phyloP scores from a whole-genome alignment of 352 stramenopile species.

The Globisporangium viniferum region DNA sequence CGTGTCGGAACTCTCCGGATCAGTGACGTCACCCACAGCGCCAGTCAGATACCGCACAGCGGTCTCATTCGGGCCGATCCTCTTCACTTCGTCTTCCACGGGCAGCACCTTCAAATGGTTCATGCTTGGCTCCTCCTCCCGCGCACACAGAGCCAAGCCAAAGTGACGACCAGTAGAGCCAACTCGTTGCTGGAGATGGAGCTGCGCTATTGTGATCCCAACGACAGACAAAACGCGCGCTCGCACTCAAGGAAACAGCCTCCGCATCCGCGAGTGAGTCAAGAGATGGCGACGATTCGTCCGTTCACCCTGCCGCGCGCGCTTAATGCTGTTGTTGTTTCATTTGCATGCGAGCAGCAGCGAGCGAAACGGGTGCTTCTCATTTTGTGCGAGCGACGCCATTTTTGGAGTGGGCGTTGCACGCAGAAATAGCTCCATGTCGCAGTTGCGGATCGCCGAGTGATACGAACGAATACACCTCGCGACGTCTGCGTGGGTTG shows the following conservation, averaged over 20 bases:
- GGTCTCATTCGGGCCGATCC: conserved; percentile 1
- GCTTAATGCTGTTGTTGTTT: not conserved
- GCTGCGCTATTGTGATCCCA: not conserved
- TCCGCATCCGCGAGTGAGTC: not conserved
- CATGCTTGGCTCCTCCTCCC: conserved; percentile 2
- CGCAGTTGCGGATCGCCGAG: not conserved
- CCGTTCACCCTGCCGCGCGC: too few species aligned
- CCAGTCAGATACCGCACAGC: conserved; percentile 10
- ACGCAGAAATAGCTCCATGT: not conserved
- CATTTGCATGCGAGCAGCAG: not conserved
- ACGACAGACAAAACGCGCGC: not conserved
- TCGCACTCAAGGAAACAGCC: not conserved
- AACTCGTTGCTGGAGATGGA: not conserved
- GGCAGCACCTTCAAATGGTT: conserved; percentile 18
- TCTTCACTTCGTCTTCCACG: conserved; percentile 13
- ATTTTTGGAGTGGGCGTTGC: not conserved
- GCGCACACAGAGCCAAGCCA: not conserved
- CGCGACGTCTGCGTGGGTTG: not conserved
- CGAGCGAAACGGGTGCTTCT: not conserved
- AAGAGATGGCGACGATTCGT: not conserved
- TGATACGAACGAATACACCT: not conserved
- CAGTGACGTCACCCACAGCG: not conserved
- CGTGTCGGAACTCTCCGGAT: not conserved
- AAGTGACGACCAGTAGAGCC: not conserved
- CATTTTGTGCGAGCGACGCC: not conserved